Evolutionary conservation across 2,329 filamentous ascomycete genomes (phyloP), one percentile per base, ranked within the genome.

Genomic region (Hymenoscyphus scutula): DNA sequence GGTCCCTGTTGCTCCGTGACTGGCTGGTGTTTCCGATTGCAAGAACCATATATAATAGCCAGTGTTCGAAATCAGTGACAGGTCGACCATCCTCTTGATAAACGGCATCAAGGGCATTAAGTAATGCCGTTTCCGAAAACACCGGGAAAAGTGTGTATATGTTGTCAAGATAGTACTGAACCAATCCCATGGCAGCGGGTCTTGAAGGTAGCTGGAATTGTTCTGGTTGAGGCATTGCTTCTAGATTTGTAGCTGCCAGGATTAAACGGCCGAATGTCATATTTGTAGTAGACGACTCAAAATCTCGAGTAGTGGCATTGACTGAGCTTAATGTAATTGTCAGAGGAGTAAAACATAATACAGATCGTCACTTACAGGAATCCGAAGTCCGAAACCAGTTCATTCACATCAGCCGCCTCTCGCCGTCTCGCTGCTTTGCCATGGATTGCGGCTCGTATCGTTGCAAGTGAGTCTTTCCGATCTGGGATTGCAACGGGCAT

Each of bases 221-320:
- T 34, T 81, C 77, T 2, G 82, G 82, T 54, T 84, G 81, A 4
- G 90, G 90, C 25, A 96, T 77, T 7, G 84, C 80, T 71, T 92
- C 88, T 69, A 91, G 91, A 10, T 85, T 85, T 41, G 91, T 88
- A 5, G 94, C 90, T n/a, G 91, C 91, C 30, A 97, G 79, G 27
- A 97, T 89, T 23, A 98, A 82, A 38, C 91, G 88, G 29, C 92
- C 91, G 81, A 97, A 97, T 0, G 92, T 97, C 84, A 97, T 96
- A 71, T 91, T 92, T 64, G 87, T 89, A 32, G 90, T 88, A 62
- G 93, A 92, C 8, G 92, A 89, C 74, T 96, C 92, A 73, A 97
- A 97, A 75, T 98, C 95, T 72, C 92, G 85, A 1, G 93, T 94
- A 0, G 93, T 97, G 30, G 95, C 93, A 78, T 97, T 96, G 72